Evolutionary conservation across 306 rosid genomes (phyloP), one percentile per base, ranked within the genome.

Genomic region (Gastrolobium bilobum): DNA sequence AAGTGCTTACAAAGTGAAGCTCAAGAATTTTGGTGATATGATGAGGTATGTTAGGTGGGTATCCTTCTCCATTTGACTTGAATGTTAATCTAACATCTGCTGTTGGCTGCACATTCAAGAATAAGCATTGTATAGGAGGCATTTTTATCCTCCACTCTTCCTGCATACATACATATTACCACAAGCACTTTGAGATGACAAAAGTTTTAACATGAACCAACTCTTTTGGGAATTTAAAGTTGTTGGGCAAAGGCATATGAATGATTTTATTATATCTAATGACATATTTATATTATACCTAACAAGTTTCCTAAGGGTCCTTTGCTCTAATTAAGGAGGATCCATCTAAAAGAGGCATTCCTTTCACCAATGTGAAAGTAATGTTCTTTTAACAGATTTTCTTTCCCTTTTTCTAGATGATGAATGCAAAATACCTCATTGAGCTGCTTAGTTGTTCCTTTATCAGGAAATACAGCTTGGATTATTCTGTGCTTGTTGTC

Each of bases 1-100:
- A 78, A 73, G 6, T 63, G 71, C 85, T 83, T 87, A 90, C 91
- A 79, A 82, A 40, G 40, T 90, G 65, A 71, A 87, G 62, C 75
- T 87, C 85, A 7, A 86, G 67, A 79, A 90, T 10, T 58, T 79
- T 86, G 46, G 79, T 71, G 73, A 87, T 44, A 53, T 80, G 51
- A 34, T 57, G 83, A 81, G 93, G 93, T 64, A 87, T 72, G 31
- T 78, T 35, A 82, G 77, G 71, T 42, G 90, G 91, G 52, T 82
- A 86, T 62, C 80, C 83, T 78, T 86, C 83, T 7, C 89, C 87
- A 43, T 58, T 77, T n/a, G 89, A 82, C 84, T 88, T 90, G 81
- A 79, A 56, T 56, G 30, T 77, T 46, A 86, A 54, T 53, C 52
- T 84, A 3, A 86, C 68, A 68, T 82, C 82, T 35, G 85, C 42